phyloP scores from a whole-genome alignment of 2,329 filamentous ascomycete species.

The Colletotrichum orchidophilum region DNA sequence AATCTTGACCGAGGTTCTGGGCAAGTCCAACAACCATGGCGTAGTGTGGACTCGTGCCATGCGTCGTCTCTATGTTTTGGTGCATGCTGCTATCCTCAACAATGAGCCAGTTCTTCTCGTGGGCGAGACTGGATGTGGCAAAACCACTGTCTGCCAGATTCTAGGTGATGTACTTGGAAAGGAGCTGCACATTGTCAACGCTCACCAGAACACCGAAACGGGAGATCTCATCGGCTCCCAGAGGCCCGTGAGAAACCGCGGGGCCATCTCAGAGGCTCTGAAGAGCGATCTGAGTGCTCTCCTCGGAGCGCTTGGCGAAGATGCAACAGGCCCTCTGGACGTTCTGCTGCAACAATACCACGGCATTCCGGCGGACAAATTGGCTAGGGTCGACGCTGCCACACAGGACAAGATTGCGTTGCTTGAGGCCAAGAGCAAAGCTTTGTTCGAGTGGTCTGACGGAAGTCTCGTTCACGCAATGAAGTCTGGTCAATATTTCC shows the following conservation, averaged over 20 bases:
- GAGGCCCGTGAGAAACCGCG: conserved; percentile 86
- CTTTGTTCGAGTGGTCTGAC: conserved; percentile 96
- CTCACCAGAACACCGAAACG: conserved; percentile 97
- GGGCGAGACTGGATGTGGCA: conserved; percentile 96
- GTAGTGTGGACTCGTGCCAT: conserved; percentile 97
- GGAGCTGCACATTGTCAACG: conserved; percentile 89
- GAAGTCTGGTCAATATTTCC: conserved; percentile 87
- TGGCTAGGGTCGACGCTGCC: conserved; percentile 56
- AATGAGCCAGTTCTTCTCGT: conserved; percentile 95
- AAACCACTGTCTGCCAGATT: conserved; percentile 95
- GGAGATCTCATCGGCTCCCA: conserved; percentile 97
- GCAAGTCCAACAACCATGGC: conserved; percentile 62
- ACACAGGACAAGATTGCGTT: conserved; percentile 57
- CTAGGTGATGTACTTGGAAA: conserved; percentile 83
- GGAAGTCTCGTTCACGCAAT: conserved; percentile 94
- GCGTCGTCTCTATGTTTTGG: conserved; percentile 88
- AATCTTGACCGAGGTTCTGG: conserved; percentile 60
- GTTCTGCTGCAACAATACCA: conserved; percentile 70
- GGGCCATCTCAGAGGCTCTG: conserved; percentile 74
- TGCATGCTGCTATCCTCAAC: conserved; percentile 85
- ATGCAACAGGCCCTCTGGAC: conserved; percentile 56
- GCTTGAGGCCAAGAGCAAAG: conserved; percentile 73
- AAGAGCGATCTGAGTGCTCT: conserved; percentile 65
- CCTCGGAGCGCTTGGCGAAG: conserved; percentile 52
- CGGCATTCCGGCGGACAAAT: conserved; percentile 53